Evolutionary conservation across 192 early-diverging fungal species (phyloP), one percentile per base, ranked within the genome.

Genomic region (Gonapodya sp.): DNA sequence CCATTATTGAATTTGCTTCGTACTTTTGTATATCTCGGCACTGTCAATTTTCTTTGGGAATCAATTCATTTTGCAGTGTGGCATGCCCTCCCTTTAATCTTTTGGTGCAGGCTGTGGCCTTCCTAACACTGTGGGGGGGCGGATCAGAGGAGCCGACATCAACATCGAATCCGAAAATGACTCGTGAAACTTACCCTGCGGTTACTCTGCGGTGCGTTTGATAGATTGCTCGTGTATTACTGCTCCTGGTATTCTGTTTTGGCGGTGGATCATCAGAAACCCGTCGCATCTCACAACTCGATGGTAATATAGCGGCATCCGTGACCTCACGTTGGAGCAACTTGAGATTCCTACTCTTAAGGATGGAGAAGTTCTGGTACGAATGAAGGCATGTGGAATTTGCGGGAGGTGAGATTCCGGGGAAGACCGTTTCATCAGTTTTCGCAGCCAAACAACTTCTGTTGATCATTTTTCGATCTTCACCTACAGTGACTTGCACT

Each of bases 401-500:
- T 77, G 75, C 75, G 75, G 75, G 18, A 32, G n/a, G n/a, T n/a
- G n/a, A n/a, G n/a, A n/a, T n/a, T n/a, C n/a, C n/a, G n/a, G n/a
- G n/a, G n/a, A n/a, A n/a, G n/a, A n/a, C n/a, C n/a, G n/a, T n/a
- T n/a, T n/a, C n/a, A n/a, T n/a, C n/a, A n/a, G n/a, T n/a, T n/a
- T n/a, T n/a, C n/a, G n/a, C n/a, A n/a, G n/a, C n/a, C n/a, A n/a
- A n/a, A n/a, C n/a, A n/a, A n/a, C n/a, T n/a, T n/a, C n/a, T n/a
- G n/a, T n/a, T n/a, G n/a, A n/a, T n/a, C n/a, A n/a, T n/a, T n/a
- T n/a, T n/a, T n/a, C n/a, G n/a, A n/a, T n/a, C n/a, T n/a, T n/a
- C n/a, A n/a, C n/a, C n/a, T n/a, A n/a, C n/a, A n/a, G 30, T 33
- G 75, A 77, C 75, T 31, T 77, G 8, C 75, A 77, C 75, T 77